These are phyloP conservation scores for Neurospora sp. DNA, from an alignment of 495 filamentous ascomycete genomes.

Conservation along the genomic window DNA sequence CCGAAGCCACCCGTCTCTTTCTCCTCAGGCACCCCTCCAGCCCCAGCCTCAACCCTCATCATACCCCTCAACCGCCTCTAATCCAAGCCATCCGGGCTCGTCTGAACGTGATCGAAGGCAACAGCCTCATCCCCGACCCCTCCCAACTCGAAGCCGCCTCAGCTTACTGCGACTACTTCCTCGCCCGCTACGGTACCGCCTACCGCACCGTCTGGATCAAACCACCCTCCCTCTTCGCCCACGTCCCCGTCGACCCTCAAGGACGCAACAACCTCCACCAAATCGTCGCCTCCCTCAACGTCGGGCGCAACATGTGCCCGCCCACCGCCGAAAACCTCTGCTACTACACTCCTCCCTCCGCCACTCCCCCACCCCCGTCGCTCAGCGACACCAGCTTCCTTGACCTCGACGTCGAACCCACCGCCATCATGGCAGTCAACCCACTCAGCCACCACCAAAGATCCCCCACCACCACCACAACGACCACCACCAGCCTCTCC, in stretches of 20 bases:
- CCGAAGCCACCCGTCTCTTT: not conserved
- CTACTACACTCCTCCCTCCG: not conserved
- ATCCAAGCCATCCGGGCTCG: not conserved
- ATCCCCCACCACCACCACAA: not conserved
- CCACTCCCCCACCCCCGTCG: not conserved
- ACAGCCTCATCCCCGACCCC: not conserved
- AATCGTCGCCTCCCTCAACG: not conserved
- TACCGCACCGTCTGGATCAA: not conserved
- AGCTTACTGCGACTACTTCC: slow-evolving; percentile 3
- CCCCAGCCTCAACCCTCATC: not conserved
- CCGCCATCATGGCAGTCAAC: not conserved
- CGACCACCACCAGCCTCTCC: not conserved
- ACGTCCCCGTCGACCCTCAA: not conserved
- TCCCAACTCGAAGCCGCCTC: not conserved
- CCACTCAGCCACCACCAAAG: no score
- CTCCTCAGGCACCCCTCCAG: not conserved
- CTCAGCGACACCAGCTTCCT: not conserved
- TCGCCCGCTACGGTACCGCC: slow-evolving; percentile 3
- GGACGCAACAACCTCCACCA: not conserved
- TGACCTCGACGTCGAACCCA: not conserved
- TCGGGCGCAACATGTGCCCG: not conserved
- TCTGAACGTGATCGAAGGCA: not conserved
- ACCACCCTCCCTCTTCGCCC: not conserved
- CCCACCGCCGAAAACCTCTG: not conserved
- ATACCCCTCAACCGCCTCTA: not conserved